Conservation (phyloP, 2,329 filamentous ascomycete species). For the Fusarium nelsonii region DNA sequence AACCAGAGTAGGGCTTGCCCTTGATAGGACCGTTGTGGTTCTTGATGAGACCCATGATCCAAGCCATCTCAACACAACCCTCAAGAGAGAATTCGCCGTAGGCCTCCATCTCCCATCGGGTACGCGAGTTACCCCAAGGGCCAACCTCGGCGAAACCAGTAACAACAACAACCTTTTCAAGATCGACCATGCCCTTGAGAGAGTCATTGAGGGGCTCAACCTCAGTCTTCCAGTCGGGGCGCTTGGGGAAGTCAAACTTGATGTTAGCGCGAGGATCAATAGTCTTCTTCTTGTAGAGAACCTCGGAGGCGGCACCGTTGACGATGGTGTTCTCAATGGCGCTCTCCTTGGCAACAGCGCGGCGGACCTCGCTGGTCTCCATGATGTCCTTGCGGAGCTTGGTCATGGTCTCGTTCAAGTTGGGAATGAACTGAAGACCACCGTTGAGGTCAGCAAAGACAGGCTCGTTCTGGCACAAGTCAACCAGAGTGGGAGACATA, state of each 20-base stretch:
- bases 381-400: conserved; percentile 93
- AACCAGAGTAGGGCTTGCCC: conserved; percentile 95
- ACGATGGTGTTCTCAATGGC: conserved; percentile 97
- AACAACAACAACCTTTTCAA: conserved; percentile 97
- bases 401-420: conserved; percentile 94
- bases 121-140: conserved; percentile 98
- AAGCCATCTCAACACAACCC: conserved; percentile 98
- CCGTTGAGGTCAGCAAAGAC: conserved; percentile 98
- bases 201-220: conserved; percentile 88
- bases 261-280: conserved; percentile 96
- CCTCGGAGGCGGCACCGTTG: conserved; percentile 92
- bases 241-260: conserved; percentile 93
- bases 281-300: conserved; percentile 92
- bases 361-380: conserved; percentile 93
- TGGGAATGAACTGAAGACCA: conserved; percentile 95
- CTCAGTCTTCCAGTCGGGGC: conserved; percentile 93
- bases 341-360: conserved; percentile 94
- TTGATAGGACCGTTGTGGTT: conserved; percentile 97
- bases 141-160: conserved; percentile 97
- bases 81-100: conserved; percentile 97
- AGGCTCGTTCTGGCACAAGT: conserved; percentile 94
- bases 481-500: conserved; percentile 93
- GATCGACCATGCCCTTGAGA: conserved; percentile 97
- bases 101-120: conserved; percentile 99
- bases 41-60: conserved; percentile 99